Percentiles rank a stretch among this genome's conserved stretches.
Evolutionary conservation across 2,329 filamentous ascomycete species (phyloP).

Genomic region (Purpureocillium takamizusanense): DNA sequence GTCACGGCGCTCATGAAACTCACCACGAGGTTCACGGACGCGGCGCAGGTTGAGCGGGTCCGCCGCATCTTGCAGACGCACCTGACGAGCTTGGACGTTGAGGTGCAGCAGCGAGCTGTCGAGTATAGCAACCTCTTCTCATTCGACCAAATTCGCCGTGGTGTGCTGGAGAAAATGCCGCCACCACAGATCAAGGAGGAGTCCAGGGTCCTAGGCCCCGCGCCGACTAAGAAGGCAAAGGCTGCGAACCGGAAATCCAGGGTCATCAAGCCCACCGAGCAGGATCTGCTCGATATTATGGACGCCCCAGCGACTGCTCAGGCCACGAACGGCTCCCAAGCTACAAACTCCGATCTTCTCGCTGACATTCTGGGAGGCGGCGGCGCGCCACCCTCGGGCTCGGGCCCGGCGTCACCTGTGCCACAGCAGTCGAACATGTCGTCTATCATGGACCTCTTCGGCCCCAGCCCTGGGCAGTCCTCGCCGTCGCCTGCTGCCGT

Average conservation of each 20-base stretch:
- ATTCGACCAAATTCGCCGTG: slow-evolving; percentile 76
- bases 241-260: slow-evolving; percentile 68
- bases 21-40: slow-evolving; percentile 75
- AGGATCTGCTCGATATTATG: slow-evolving; percentile 91
- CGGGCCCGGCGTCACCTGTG: slow-evolving; percentile 30
- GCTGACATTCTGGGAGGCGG: slow-evolving; percentile 83
- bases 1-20: slow-evolving; percentile 92
- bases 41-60: slow-evolving; percentile 78
- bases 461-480: slow-evolving; percentile 31
- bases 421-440: slow-evolving; percentile 49
- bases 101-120: slow-evolving; percentile 91
- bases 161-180: slow-evolving; percentile 96
- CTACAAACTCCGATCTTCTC: slow-evolving; percentile 76
- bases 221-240: slow-evolving; percentile 55
- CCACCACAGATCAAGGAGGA: slow-evolving; percentile 94
- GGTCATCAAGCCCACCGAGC: slow-evolving; percentile 74
- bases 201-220: slow-evolving; percentile 79
- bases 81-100: slow-evolving; percentile 83
- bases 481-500: slow-evolving; percentile 23
- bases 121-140: slow-evolving; percentile 94
- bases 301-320: slow-evolving; percentile 53
- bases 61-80: slow-evolving; percentile 68
- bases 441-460: slow-evolving; percentile 89
- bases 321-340: slow-evolving; percentile 34
- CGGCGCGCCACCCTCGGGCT: slow-evolving; percentile 30